A percentile compares a stretch with the other conserved stretches of the same genome.
phyloP scores from a whole-genome alignment of 148 eudicot genomes.

The Vaccinium macrocarpon region DNA sequence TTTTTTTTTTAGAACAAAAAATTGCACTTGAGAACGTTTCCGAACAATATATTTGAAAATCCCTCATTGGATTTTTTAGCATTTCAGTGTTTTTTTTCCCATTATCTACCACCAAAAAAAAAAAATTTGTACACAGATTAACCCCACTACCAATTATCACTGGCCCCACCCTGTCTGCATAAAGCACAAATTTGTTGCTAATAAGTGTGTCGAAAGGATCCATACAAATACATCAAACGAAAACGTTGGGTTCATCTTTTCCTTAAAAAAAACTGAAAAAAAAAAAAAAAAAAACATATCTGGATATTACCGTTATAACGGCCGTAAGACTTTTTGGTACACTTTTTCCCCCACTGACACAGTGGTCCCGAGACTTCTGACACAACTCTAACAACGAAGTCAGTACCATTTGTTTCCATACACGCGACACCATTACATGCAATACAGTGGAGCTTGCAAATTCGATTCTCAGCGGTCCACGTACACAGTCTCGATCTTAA shows the following conservation, averaged over 20 bases:
- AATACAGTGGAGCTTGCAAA: neutral
- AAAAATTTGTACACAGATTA: no score
- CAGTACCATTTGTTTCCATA: neutral
- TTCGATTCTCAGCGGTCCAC: neutral
- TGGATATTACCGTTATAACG: neutral
- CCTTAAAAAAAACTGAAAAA: constrained; percentile 7
- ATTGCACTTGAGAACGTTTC: no score
- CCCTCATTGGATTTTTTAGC: no score
- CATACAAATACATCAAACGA: neutral
- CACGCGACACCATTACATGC: neutral
- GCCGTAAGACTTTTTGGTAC: neutral
- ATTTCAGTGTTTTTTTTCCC: no score
- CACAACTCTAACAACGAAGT: neutral
- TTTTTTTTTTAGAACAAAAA: no score
- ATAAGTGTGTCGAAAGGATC: neutral
- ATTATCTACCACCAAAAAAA: no score
- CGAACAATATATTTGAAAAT: no score
- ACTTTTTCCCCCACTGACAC: neutral
- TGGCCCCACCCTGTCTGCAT: no score
- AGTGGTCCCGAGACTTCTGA: neutral
- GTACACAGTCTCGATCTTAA: neutral
- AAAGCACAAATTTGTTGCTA: no score
- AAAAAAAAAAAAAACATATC: neutral
- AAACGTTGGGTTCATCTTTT: neutral
- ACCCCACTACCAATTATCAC: no score